Base-by-base conservation (phyloP, 2,329 filamentous ascomycete genomes). In the Capronia epimyces region DNA sequence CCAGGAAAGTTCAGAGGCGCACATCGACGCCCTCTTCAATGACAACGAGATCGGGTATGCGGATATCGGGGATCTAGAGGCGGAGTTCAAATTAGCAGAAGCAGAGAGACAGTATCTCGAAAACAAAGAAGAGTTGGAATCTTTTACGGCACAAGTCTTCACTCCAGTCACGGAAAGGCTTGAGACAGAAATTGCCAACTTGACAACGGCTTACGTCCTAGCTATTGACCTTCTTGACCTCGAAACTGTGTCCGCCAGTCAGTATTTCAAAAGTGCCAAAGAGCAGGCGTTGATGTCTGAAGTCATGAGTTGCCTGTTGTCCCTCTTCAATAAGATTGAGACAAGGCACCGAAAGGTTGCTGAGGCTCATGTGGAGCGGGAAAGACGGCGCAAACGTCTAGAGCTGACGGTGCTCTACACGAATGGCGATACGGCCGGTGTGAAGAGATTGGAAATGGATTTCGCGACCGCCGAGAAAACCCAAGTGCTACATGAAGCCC, bases 11-110 rank as follows among this genome's bases (percentile, higher is more conserved):
- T 75, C 71, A 2, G 76, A 80, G 57, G 66, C 65, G n/a, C 69
- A 71, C 42, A 77, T 77, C 25, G 75, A 80, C 55, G 68, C 70
- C 1, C 66, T 80, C 1, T 81, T 79, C 65, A 75, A 80, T 55
- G 71, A 71, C 43, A 73, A 79, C 48, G 73, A 79, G 56, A 79
- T 81, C 39, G 76, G 75, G 0, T 80, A 81, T 61, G 75, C 76
- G 10, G 77, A 80, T 43, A 77, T 81, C 58, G 74, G 73, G 31
- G 69, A 69, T 13, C 65, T 80, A 8, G 78, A 81, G 59, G 71
- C 76, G 43, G 75, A 79, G 24, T 78, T 78, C 57, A 76, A 77
- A 50, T 70, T 75, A 48, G 69, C 69, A 8, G 78, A 81, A 61
- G 71, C 71, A 40, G 69, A 72, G 25, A 66, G 69, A 32, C 76